phyloP scores from a whole-genome alignment of 176 grass and related monocot genomes.

The Ensete ventricosum region DNA sequence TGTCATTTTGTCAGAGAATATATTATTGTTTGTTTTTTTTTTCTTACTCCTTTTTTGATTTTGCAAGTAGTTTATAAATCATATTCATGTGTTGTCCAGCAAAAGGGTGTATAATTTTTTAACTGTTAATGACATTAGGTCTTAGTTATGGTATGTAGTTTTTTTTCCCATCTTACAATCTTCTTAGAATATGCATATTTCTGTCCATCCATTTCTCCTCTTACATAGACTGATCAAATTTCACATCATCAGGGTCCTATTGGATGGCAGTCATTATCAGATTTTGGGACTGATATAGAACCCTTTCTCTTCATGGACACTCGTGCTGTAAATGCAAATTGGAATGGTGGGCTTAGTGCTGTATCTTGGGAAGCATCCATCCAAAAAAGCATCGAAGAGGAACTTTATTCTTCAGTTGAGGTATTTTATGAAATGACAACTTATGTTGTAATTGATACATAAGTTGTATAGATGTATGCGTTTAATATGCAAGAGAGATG shows the following conservation, averaged over 20 bases:
- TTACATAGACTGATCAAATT: not conserved
- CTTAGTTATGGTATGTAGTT: no score
- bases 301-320: conserved; percentile 38
- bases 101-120: no score
- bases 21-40: no score
- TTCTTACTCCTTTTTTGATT: no score
- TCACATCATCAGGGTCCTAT: conserved; percentile 54
- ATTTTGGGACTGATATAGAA: conserved; percentile 33
- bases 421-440: conserved; percentile 29
- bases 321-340: conserved; percentile 54
- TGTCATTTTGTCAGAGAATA: no score
- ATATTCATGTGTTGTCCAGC: no score
- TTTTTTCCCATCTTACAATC: no score
- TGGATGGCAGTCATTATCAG: conserved; percentile 63
- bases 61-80: no score
- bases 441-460: not conserved
- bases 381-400: conserved; percentile 74
- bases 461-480: no score
- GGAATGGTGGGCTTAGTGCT: conserved; percentile 49
- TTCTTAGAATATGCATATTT: no score
- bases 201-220: no score
- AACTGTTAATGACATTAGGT: no score
- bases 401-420: conserved; percentile 82
- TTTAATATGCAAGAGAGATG: not conserved
- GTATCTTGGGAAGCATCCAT: conserved; percentile 84